phyloP scores from a whole-genome alignment of 768 basidiomycete genomes.

The Suillus subaureus region DNA sequence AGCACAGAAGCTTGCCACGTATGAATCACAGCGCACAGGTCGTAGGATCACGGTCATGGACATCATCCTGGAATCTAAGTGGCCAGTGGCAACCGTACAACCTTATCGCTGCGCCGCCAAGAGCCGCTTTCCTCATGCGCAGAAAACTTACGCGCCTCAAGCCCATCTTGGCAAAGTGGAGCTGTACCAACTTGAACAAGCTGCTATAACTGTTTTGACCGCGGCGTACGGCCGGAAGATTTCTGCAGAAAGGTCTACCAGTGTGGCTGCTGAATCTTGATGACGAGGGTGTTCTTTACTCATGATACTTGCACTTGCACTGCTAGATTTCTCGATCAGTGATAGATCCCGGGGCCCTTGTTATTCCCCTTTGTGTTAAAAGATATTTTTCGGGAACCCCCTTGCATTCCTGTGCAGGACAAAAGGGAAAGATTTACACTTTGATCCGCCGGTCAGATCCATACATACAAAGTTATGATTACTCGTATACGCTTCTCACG shows the following conservation, averaged over 20 bases:
- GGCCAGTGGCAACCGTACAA: conserved; percentile 19
- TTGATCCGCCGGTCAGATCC: conserved; percentile 1
- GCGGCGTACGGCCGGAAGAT: conserved; percentile 16
- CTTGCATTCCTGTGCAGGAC: not conserved
- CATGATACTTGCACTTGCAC: not conserved
- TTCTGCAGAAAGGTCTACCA: conserved; percentile 52
- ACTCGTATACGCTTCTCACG: not conserved
- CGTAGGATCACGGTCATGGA: conserved; percentile 47
- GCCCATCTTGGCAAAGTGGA: conserved; percentile 33
- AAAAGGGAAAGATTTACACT: conserved; percentile 2
- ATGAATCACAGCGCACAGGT: conserved; percentile 32
- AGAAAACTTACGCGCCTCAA: conserved; percentile 26
- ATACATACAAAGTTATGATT: not conserved
- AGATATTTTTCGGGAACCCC: not conserved
- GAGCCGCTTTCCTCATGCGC: conserved; percentile 8
- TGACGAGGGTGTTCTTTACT: conserved; percentile 11
- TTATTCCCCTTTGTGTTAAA: not conserved
- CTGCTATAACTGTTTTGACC: conserved; percentile 24
- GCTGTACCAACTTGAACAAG: conserved; percentile 41
- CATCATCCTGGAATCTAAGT: conserved; percentile 42
- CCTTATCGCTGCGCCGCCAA: conserved; percentile 12
- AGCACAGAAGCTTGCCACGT: conserved; percentile 30
- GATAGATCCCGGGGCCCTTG: conserved; percentile 1
- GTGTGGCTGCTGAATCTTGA: conserved; percentile 27
- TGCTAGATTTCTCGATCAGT: not conserved